A percentile compares a stretch with the other conserved stretches of the same genome.
These are phyloP conservation scores for Eucalyptus globulus DNA, from an alignment of 345 rosid species.

Conservation along the genomic window DNA sequence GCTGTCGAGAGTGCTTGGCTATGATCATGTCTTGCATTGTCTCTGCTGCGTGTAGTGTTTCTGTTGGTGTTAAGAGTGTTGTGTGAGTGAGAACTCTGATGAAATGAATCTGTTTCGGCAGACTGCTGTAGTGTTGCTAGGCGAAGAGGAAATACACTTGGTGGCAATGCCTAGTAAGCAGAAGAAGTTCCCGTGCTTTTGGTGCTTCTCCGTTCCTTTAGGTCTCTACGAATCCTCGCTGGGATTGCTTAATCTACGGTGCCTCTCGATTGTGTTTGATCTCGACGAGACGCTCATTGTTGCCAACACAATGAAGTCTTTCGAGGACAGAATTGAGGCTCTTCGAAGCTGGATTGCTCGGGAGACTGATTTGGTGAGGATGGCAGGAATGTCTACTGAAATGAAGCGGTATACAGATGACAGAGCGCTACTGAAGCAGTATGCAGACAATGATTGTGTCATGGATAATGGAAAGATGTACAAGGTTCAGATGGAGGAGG, in stretches of 20 bases:
- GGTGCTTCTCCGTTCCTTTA: slow-evolving; percentile 77
- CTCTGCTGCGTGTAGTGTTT: not conserved
- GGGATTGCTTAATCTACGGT: slow-evolving; percentile 72
- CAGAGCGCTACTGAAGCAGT: slow-evolving; percentile 75
- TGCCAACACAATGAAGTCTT: slow-evolving; percentile 93
- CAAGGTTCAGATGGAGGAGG: slow-evolving; percentile 82
- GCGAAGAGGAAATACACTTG: slow-evolving; percentile 84
- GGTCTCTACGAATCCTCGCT: slow-evolving; percentile 73
- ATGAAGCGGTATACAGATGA: slow-evolving; percentile 69
- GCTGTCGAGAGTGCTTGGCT: not conserved
- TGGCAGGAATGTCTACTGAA: slow-evolving; percentile 66
- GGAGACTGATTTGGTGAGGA: slow-evolving; percentile 61
- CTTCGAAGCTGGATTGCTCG: slow-evolving; percentile 72
- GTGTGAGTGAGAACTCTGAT: not conserved
- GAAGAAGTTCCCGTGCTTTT: slow-evolving; percentile 95
- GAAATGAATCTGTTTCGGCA: not conserved
- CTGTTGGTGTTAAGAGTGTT: slow-evolving; percentile 4
- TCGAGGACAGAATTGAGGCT: slow-evolving; percentile 79
- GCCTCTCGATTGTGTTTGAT: slow-evolving; percentile 90
- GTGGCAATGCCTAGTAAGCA: slow-evolving; percentile 99
- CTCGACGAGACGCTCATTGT: slow-evolving; percentile 95
- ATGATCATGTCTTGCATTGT: not conserved
- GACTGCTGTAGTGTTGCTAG: slow-evolving; percentile 87
- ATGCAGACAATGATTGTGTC: slow-evolving; percentile 54
- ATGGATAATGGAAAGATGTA: slow-evolving; percentile 56